Evolutionary conservation across 164 flowering plant genomes (phyloP).

Genomic region (Sedum album): DNA sequence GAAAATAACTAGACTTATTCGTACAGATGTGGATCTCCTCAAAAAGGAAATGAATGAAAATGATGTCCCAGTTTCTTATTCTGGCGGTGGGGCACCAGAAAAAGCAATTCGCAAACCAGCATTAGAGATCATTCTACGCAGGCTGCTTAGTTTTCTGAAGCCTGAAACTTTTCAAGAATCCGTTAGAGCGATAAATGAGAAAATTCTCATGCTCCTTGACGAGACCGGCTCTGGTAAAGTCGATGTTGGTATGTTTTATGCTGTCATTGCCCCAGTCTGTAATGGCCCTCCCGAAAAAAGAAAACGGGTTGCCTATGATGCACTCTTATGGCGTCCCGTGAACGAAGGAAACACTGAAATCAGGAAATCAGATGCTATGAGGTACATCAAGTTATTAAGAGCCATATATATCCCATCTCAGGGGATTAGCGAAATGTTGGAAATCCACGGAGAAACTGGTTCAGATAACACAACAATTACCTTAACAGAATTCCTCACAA

Average conservation of each 20-base stretch:
- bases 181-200: conserved; percentile 88
- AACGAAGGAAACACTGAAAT: conserved; percentile 60
- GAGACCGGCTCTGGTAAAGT: conserved; percentile 70
- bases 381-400: conserved; percentile 68
- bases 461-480: conserved; percentile 47
- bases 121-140: conserved; percentile 65
- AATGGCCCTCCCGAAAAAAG: conserved; percentile 63
- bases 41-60: conserved; percentile 74
- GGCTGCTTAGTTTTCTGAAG: conserved; percentile 60
- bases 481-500: conserved; percentile 56
- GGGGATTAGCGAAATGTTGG: conserved; percentile 72
- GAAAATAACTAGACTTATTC: conserved; percentile 66
- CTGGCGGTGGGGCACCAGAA: conserved; percentile 76
- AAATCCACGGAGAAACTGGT: conserved; percentile 54
- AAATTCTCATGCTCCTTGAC: conserved; percentile 63
- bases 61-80: conserved; percentile 79
- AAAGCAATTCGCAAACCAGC: conserved; percentile 82
- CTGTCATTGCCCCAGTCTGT: conserved; percentile 80
- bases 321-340: conserved; percentile 84
- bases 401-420: conserved; percentile 70
- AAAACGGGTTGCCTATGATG: conserved; percentile 74
- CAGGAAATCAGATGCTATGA: conserved; percentile 52
- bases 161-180: conserved; percentile 93
- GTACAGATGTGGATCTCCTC: conserved; percentile 66
- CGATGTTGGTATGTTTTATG: conserved; percentile 88